A percentile compares a stretch with the other conserved stretches of the same genome.
Conservation (phyloP, 305 asterid genomes). For the Coffea humblotiana region DNA sequence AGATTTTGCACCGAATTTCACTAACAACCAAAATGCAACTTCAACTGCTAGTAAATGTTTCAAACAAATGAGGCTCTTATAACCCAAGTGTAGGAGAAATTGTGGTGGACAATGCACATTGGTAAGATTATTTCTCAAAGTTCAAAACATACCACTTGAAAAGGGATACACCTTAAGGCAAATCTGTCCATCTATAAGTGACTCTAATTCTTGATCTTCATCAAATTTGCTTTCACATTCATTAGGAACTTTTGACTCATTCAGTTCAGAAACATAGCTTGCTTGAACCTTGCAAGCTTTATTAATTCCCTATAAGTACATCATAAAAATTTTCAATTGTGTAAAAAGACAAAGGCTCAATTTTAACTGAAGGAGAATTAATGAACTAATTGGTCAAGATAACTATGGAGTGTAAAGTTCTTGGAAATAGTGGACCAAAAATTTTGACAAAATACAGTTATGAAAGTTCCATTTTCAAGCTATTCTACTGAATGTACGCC, state of each 20-base stretch:
- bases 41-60: not conserved
- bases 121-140: conserved; percentile 3
- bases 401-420: too few relatives aligned
- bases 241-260: conserved; percentile 68
- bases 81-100: not conserved
- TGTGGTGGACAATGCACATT: not conserved
- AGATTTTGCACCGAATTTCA: not conserved
- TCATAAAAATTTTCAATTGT: not conserved
- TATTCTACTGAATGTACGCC: too few relatives aligned
- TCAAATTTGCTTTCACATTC: conserved; percentile 55
- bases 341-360: not conserved
- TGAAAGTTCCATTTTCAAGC: too few relatives aligned
- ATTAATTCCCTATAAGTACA: conserved; percentile 59
- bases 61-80: not conserved
- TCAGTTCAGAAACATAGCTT: conserved; percentile 53
- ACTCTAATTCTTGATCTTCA: conserved; percentile 81
- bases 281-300: conserved; percentile 75
- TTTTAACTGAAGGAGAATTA: not conserved
- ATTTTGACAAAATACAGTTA: too few relatives aligned
- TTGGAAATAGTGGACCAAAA: too few relatives aligned
- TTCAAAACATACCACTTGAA: conserved; percentile 60
- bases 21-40: not conserved
- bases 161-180: conserved; percentile 85
- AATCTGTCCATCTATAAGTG: conserved; percentile 75
- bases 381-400: not conserved